A percentile compares a stretch with the other conserved stretches of the same genome.
Evolutionary conservation across 192 early-diverging fungal species (phyloP).

Genomic region (Linnemannia hyalina): DNA sequence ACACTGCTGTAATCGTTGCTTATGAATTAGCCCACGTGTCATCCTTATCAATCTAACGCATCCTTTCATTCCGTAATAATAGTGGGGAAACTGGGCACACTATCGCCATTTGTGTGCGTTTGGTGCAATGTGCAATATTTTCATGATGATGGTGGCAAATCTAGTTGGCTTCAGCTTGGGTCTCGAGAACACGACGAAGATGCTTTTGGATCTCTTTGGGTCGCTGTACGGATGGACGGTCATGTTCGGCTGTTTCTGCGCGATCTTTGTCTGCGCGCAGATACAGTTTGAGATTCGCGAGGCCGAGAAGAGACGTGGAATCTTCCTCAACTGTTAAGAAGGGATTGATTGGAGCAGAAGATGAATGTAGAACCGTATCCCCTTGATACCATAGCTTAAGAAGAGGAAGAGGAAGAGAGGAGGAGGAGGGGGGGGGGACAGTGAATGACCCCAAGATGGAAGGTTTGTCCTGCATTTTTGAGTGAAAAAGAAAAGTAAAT

Average conservation of each 20-base stretch:
- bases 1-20: neutral
- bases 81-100: slow-evolving; percentile 69
- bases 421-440: neutral
- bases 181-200: slow-evolving; percentile 83
- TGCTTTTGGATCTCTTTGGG: slow-evolving; percentile 77
- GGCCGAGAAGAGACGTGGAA: slow-evolving; percentile 72
- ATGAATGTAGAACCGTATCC: too few relatives aligned
- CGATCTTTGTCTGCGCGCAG: slow-evolving; percentile 76
- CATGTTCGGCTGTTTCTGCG: slow-evolving; percentile 61
- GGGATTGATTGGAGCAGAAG: too few relatives aligned
- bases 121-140: slow-evolving; percentile 89
- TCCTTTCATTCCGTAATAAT: slow-evolving; percentile 57
- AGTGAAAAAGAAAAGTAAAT: neutral
- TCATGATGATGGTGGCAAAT: slow-evolving; percentile 96
- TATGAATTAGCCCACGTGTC: neutral
- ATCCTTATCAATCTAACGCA: neutral
- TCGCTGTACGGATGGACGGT: slow-evolving; percentile 65
- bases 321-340: slow-evolving; percentile 49
- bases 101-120: slow-evolving; percentile 85
- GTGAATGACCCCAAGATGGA: neutral
- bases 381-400: neutral
- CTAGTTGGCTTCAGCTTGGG: slow-evolving; percentile 96
- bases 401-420: neutral
- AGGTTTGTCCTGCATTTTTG: neutral
- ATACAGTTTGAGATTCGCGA: slow-evolving; percentile 88